Evolutionary conservation across 805 yeast species (phyloP).

Genomic region (Metschnikowia orientalis): DNA sequence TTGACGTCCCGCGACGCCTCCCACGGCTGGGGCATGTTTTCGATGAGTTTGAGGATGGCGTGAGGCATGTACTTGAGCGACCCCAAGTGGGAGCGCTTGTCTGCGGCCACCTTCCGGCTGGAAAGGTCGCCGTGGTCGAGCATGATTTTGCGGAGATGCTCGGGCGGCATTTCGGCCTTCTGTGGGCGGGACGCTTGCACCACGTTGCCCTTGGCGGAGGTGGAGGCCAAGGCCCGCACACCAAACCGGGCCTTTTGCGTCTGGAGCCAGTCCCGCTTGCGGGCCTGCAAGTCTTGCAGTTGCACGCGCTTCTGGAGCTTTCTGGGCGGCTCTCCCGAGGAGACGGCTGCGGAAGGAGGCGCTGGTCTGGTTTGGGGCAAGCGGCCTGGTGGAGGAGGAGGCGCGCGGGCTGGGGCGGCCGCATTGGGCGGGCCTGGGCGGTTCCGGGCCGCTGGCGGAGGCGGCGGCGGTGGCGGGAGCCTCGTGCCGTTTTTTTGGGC

Average conservation of each 20-base stretch:
- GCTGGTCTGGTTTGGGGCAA: too few relatives aligned
- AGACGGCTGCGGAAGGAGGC: neutral
- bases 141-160: constrained; percentile 81
- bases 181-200: constrained; percentile 43
- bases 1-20: constrained; percentile 79
- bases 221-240: neutral
- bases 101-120: constrained; percentile 70
- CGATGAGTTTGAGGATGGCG: constrained; percentile 81
- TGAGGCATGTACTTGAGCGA: constrained; percentile 95
- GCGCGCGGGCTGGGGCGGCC: neutral
- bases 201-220: constrained; percentile 33
- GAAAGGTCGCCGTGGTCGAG: constrained; percentile 82
- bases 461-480: constrained; percentile 34
- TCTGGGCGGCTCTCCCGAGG: constrained; percentile 10
- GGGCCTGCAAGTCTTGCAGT: constrained; percentile 31
- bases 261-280: constrained; percentile 57
- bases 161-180: constrained; percentile 87
- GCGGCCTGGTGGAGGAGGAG: too few relatives aligned
- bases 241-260: constrained; percentile 57
- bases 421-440: constrained; percentile 2
- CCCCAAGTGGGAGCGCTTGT: constrained; percentile 82
- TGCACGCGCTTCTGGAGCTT: constrained; percentile 7
- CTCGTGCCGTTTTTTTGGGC: constrained; percentile 6
- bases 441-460: constrained; percentile 13
- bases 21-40: constrained; percentile 99